Evolutionary conservation across 1,284 basidiomycete genomes (phyloP), one percentile per base, ranked within the genome.

Genomic region (Tremellales sp.): DNA sequence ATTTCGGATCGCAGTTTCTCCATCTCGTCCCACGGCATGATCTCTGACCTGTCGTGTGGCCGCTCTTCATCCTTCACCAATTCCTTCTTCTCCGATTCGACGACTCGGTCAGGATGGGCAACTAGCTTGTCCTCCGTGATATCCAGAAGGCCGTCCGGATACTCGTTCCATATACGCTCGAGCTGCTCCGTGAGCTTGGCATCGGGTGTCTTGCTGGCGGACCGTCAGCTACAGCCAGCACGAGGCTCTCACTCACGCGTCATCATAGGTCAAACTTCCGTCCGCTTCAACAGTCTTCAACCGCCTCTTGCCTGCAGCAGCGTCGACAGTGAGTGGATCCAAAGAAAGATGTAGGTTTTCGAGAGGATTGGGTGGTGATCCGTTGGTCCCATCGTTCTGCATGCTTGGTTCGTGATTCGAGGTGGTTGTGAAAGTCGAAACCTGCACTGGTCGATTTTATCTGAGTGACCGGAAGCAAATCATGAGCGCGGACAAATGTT

Each of bases 91-190:
- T 41, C 43, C 16, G 41, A 36, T 5, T 46, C 24, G 21, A 42
- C 27, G 4, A 53, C 37, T 9, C 57, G 53, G 6, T 42, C 42
- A 22, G 56, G 54, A 3, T 51, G 37, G 0, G 26, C 37, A 5
- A 28, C 53, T 34, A 68, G 45, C 32, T 50, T 49, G 3, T 38
- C 57, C 40, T 66, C 68, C 3, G 48, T 55, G 32, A 71, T 45
- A 33, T 68, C 66, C 14, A 67, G 53, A 32, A 71, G 40, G 2
- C 68, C 67, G 35, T 51, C 48, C 0, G 68, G 68, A 28, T 67
- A 65, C 45, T 68, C 65, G 45, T 56, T 58, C 69, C 69, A 71
- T 43, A 71, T 60, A 26, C 66, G 40, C 38, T 57, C 55, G 2
- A 71, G 53, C 12, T 50, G 48, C 27, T 65, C 61, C 0, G 61